phyloP scores from a whole-genome alignment of 768 basidiomycete species.

The Dentipellis sp. region DNA sequence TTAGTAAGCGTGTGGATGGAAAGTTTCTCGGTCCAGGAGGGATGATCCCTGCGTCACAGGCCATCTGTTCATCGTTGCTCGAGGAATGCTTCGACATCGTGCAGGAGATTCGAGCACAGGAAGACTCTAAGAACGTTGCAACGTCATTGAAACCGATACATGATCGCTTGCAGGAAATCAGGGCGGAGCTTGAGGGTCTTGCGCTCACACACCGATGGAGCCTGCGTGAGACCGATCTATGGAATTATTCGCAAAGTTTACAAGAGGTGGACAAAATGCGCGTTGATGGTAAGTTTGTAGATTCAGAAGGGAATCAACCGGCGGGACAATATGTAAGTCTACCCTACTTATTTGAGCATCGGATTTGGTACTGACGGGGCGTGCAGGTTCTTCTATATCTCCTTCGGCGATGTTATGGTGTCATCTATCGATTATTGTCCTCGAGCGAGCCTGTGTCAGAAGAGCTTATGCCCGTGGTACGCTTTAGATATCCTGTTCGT shows the following conservation, averaged over 20 bases:
- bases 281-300: conserved; percentile 94
- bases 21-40: conserved; percentile 92
- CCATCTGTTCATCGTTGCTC: conserved; percentile 81
- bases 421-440: conserved; percentile 88
- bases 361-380: conserved; percentile 1
- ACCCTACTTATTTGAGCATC: background rate
- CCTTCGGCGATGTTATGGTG: conserved; percentile 88
- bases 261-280: conserved; percentile 97
- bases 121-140: conserved; percentile 83
- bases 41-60: conserved; percentile 85
- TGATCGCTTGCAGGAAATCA: conserved; percentile 81
- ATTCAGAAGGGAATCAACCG: conserved; percentile 85
- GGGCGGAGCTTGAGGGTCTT: conserved; percentile 82
- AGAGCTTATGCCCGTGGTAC: conserved; percentile 92
- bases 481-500: conserved; percentile 14
- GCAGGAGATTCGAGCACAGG: conserved; percentile 91
- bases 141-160: conserved; percentile 85
- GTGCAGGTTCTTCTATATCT: conserved; percentile 87
- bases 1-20: conserved; percentile 86
- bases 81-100: conserved; percentile 96
- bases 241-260: conserved; percentile 87
- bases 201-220: conserved; percentile 97
- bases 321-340: conserved; percentile 85
- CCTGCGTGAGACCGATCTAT: conserved; percentile 86
- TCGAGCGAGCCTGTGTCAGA: conserved; percentile 97